A percentile compares a stretch with the other conserved stretches of the same genome.
These are phyloP conservation scores for Aspergillus carlsbadensis DNA, from an alignment of 495 filamentous ascomycete genomes.

Conservation along the genomic window DNA sequence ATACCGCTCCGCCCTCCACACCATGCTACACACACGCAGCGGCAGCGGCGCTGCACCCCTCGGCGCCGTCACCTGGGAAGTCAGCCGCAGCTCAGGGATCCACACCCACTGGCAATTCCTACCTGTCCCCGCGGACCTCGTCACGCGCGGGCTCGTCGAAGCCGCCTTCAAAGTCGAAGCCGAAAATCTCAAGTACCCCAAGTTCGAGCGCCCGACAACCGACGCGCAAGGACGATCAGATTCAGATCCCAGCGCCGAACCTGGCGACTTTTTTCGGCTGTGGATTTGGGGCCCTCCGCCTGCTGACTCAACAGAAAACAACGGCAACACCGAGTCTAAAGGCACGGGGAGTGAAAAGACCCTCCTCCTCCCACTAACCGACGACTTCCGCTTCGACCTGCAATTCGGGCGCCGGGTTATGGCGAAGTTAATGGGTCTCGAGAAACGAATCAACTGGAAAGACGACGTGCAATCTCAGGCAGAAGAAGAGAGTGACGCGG, in stretches of 20 bases:
- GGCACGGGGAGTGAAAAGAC: slow-evolving; percentile 38
- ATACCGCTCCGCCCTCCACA: slow-evolving; percentile 70
- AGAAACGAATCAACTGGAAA: slow-evolving; percentile 73
- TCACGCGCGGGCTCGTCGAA: slow-evolving; percentile 69
- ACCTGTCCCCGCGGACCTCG: slow-evolving; percentile 64
- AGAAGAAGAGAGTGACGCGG: slow-evolving; percentile 79
- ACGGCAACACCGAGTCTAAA: not conserved
- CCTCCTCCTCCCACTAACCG: slow-evolving; percentile 51
- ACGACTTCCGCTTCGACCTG: slow-evolving; percentile 57
- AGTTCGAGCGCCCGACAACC: slow-evolving; percentile 30
- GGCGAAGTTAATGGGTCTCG: slow-evolving; percentile 79
- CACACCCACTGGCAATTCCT: slow-evolving; percentile 96
- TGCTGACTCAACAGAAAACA: not conserved
- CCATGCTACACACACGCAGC: slow-evolving; percentile 55
- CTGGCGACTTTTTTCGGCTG: slow-evolving; percentile 79
- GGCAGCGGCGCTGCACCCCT: slow-evolving; percentile 45
- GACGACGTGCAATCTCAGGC: slow-evolving; percentile 73
- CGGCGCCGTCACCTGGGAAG: slow-evolving; percentile 87
- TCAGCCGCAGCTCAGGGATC: slow-evolving; percentile 72
- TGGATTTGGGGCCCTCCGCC: slow-evolving; percentile 70
- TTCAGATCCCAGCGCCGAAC: slow-evolving; percentile 43
- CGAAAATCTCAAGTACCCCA: slow-evolving; percentile 70
- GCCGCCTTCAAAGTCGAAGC: slow-evolving; percentile 83
- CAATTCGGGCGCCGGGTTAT: slow-evolving; percentile 77
- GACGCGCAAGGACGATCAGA: slow-evolving; percentile 20